Evolutionary conservation across 2,329 filamentous ascomycete genomes (phyloP).

Genomic region (Cladosporium velox): DNA sequence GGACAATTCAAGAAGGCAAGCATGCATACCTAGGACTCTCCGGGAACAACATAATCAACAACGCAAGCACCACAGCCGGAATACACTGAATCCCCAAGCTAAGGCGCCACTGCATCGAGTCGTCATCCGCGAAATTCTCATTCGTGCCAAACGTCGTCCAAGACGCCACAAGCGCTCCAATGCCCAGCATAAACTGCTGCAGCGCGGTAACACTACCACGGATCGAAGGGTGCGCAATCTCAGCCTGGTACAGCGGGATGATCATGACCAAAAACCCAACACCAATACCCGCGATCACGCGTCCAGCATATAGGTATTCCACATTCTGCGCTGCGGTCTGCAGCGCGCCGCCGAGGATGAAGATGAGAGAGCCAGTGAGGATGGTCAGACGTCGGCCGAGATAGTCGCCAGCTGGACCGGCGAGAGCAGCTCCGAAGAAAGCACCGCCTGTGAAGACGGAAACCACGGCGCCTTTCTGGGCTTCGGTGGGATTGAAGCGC

Average conservation of each 20-base stretch:
- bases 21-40: constrained; percentile 49
- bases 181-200: constrained; percentile 81
- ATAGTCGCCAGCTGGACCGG: constrained; percentile 63
- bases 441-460: constrained; percentile 76
- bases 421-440: constrained; percentile 67
- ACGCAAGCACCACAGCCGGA: constrained; percentile 64
- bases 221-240: constrained; percentile 76
- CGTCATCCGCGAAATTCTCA: constrained; percentile 49
- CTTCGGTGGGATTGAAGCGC: constrained; percentile 43
- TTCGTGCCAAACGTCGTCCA: constrained; percentile 71
- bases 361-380: constrained; percentile 68
- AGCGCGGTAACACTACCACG: constrained; percentile 73
- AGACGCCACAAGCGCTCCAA: constrained; percentile 70
- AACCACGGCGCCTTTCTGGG: constrained; percentile 65
- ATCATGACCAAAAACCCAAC: constrained; percentile 66
- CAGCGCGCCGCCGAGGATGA: constrained; percentile 69
- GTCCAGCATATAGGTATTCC: constrained; percentile 67
- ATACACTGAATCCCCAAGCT: constrained; percentile 70
- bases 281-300: constrained; percentile 47
- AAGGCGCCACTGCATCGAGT: constrained; percentile 61
- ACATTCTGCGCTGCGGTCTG: constrained; percentile 67
- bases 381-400: constrained; percentile 73
- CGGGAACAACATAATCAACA: constrained; percentile 71
- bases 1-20: too few species aligned
- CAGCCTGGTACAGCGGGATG: constrained; percentile 73